Evolutionary conservation across 768 basidiomycete species (phyloP), one percentile per base, ranked within the genome.

Genomic region (Suillus brevipes): DNA sequence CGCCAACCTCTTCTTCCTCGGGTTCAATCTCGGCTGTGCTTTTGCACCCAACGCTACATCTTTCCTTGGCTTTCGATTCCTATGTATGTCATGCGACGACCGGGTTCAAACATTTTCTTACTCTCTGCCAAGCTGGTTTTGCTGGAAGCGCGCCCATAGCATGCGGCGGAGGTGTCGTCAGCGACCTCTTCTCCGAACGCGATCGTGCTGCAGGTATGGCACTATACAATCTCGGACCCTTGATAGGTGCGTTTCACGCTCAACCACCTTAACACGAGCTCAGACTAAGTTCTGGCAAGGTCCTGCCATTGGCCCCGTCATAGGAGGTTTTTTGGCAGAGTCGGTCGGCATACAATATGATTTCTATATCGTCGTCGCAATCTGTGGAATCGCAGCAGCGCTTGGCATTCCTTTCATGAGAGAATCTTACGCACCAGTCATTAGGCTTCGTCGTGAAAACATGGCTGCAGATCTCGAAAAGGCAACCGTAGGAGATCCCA

Each of bases 391-490:
- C 45, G n/a, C 45, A 10, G 45, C 45, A 12, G 45, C n/a, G 45
- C 45, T 47, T 3, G 45, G 45, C 20, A 47, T 91, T 25, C 86
- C 89, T 13, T 71, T 90, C 45, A 77, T 90, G 23, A 79, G 78
- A 36, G 92, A 94, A 74, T 91, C 92, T 0, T 94, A 92, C 69
- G 87, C 82, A 0, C 92, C 92, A 2, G 79, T 91, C 49, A 82
- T 94, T 47, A 85, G 87, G 16, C 70, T 81, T 34, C 81, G 83
- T 28, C 77, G 76, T n/a, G 82, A 80, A 4, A 73, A 47, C 73
- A 55, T 71, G 25, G 65, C 74, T 12, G 73, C 63, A 3, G 85
- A 89, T 70, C 78, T 74, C 0, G 88, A 89, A 70, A 82, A 81
- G 66, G 77, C 75, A 1, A 69, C 68, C 10, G 20, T 2, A 25